Evolutionary conservation across 2,329 filamentous ascomycete species (phyloP).

Genomic region (Paecilomyces formosus): DNA sequence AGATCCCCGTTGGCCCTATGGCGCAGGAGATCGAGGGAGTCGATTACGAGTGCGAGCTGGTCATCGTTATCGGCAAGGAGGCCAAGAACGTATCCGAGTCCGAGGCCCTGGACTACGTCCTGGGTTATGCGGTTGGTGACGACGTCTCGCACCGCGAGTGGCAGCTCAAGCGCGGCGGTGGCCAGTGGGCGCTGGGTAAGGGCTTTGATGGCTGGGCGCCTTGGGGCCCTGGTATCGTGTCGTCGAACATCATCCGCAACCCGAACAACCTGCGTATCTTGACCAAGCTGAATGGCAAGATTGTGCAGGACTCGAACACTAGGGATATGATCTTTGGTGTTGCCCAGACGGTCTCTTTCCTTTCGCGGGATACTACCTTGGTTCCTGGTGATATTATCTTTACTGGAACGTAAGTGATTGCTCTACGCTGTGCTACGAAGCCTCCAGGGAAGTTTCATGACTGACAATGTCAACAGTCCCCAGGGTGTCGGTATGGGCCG

Average conservation of each 20-base stretch:
- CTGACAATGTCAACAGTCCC: slow-evolving; percentile 56
- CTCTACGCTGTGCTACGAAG: background rate
- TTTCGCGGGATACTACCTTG: slow-evolving; percentile 37
- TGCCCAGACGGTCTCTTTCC: slow-evolving; percentile 38
- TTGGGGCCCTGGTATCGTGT: slow-evolving; percentile 64
- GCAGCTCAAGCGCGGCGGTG: slow-evolving; percentile 60
- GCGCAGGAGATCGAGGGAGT: slow-evolving; percentile 60
- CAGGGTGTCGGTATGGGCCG: slow-evolving; percentile 65
- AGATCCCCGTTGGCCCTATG: slow-evolving; percentile 58
- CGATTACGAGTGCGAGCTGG: slow-evolving; percentile 76
- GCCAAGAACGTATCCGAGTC: slow-evolving; percentile 58
- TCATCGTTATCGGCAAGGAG: slow-evolving; percentile 62
- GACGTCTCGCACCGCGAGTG: slow-evolving; percentile 76
- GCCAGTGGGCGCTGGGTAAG: slow-evolving; percentile 66
- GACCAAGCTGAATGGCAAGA: slow-evolving; percentile 43
- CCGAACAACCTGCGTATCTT: slow-evolving; percentile 34
- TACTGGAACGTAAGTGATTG: slow-evolving; percentile 36
- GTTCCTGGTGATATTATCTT: slow-evolving; percentile 36
- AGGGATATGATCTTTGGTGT: slow-evolving; percentile 45
- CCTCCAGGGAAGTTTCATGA: slow-evolving; percentile 48
- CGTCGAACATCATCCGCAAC: slow-evolving; percentile 38
- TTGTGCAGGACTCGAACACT: slow-evolving; percentile 43
- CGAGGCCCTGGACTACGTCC: slow-evolving; percentile 61
- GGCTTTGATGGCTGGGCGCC: slow-evolving; percentile 71
- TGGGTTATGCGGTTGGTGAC: slow-evolving; percentile 69